These are phyloP conservation scores for Hsuehochloa calcarea DNA, from an alignment of 176 grass and related monocot genomes.

Conservation along the genomic window DNA sequence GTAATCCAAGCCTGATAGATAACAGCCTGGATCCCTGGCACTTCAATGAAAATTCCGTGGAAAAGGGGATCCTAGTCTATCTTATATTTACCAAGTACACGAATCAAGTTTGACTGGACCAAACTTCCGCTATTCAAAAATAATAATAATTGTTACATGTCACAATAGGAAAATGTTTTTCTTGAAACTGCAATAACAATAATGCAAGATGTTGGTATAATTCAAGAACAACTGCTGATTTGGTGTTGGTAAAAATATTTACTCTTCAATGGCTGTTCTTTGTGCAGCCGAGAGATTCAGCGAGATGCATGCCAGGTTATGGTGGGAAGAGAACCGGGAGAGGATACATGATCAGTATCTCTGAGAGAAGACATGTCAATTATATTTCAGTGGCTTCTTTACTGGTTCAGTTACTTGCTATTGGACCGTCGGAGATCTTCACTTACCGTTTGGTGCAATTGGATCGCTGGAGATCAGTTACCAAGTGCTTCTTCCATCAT, in stretches of 20 bases:
- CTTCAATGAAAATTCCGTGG: not conserved
- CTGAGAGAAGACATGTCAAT: slow-evolving; percentile 24
- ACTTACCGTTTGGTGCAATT: not conserved
- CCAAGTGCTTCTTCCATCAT: not conserved
- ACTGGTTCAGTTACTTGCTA: not conserved
- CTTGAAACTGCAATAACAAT: not conserved
- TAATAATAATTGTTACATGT: not conserved
- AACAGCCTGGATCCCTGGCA: not conserved
- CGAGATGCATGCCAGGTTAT: slow-evolving; percentile 75
- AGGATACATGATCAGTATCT: slow-evolving; percentile 90
- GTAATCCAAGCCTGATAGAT: not conserved
- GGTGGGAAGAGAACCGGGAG: slow-evolving; percentile 79
- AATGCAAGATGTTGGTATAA: not conserved
- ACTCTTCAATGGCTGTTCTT: slow-evolving; percentile 5
- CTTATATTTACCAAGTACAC: not conserved
- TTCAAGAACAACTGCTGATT: not conserved
- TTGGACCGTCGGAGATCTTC: not conserved
- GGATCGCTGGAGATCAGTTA: not conserved
- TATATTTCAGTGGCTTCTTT: slow-evolving; percentile 12
- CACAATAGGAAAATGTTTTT: not conserved
- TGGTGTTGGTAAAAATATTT: not conserved
- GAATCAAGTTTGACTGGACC: not conserved
- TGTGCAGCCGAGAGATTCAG: slow-evolving; percentile 77
- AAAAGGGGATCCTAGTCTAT: not conserved
- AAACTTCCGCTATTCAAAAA: not conserved